A percentile compares a stretch with the other conserved stretches of the same genome.
Evolutionary conservation across 345 rosid genomes (phyloP).

Genomic region (Streptanthus diversifolius): DNA sequence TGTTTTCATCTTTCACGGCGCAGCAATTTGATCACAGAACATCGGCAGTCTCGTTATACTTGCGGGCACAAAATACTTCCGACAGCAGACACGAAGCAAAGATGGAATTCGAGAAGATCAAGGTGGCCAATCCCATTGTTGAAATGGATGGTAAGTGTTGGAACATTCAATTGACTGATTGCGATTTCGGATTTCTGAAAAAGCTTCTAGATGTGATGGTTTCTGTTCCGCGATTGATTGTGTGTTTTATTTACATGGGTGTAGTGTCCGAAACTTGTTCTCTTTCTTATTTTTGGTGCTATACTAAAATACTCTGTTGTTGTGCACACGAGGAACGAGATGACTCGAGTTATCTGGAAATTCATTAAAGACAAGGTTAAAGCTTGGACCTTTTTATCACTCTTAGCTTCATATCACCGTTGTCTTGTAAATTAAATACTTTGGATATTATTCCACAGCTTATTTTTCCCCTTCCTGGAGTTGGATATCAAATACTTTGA

Average conservation of each 20-base stretch:
- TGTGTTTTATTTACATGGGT: background rate
- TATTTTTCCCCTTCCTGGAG: conserved; percentile 56
- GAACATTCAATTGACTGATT: background rate
- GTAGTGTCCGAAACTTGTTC: background rate
- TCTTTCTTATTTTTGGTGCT: background rate
- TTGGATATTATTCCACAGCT: conserved; percentile 39
- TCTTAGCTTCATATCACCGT: background rate
- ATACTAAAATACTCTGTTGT: background rate
- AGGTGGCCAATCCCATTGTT: conserved; percentile 51
- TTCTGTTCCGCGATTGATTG: background rate
- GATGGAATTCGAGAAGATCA: conserved; percentile 52
- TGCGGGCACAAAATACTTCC: background rate
- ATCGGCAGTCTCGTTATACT: background rate
- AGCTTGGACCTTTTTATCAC: background rate
- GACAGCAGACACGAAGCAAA: background rate
- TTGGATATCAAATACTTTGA: conserved; percentile 66
- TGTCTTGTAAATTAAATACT: background rate
- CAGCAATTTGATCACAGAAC: background rate
- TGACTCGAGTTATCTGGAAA: conserved; percentile 69
- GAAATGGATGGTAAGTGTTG: conserved; percentile 49
- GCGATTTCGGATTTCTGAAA: background rate
- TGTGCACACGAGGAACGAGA: conserved; percentile 50
- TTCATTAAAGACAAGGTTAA: conserved; percentile 57
- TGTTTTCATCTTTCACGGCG: background rate
- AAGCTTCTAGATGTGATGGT: background rate